Percentiles rank a stretch among this genome's conserved stretches.
Evolutionary conservation across 768 basidiomycete genomes (phyloP).

Genomic region (Neoboletus subvelutipes): DNA sequence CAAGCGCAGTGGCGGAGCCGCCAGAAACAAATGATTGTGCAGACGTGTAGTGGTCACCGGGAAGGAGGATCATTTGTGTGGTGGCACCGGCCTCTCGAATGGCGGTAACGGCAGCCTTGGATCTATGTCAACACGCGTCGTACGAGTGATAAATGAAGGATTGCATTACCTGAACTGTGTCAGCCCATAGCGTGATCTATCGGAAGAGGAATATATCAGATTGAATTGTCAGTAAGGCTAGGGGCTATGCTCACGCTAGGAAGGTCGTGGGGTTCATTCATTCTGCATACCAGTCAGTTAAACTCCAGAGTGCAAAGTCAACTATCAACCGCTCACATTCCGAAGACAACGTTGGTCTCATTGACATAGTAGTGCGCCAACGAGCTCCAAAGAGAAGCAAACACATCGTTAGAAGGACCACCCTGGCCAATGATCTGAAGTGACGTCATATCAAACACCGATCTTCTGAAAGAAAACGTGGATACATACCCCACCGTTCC

Average conservation of each 20-base stretch:
- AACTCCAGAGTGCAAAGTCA: background rate
- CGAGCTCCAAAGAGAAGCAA: slow-evolving; percentile 11
- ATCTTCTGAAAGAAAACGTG: background rate
- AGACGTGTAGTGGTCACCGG: slow-evolving; percentile 6
- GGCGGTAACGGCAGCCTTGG: slow-evolving; percentile 13
- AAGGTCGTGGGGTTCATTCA: slow-evolving; percentile 18
- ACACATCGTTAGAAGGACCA: too few species aligned
- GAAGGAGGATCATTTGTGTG: slow-evolving; percentile 10
- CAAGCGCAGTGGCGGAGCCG: slow-evolving; percentile 9
- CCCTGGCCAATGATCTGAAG: too few species aligned
- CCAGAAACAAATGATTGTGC: slow-evolving; percentile 9
- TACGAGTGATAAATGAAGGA: background rate
- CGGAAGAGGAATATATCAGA: background rate
- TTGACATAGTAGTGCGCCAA: slow-evolving; percentile 3
- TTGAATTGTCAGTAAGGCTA: background rate
- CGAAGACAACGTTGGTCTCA: slow-evolving; percentile 5
- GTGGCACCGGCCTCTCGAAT: slow-evolving; percentile 12
- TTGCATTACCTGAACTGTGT: slow-evolving; percentile 8
- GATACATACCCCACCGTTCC: too few species aligned
- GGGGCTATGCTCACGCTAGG: slow-evolving; percentile 1
- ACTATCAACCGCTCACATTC: slow-evolving; percentile 9
- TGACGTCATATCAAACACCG: background rate
- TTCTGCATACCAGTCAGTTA: slow-evolving; percentile 4
- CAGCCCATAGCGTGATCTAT: slow-evolving; percentile 9
- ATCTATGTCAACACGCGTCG: background rate